These are phyloP conservation scores for Penicillium palitans DNA, from an alignment of 2,329 filamentous ascomycete genomes.

Conservation along the genomic window DNA sequence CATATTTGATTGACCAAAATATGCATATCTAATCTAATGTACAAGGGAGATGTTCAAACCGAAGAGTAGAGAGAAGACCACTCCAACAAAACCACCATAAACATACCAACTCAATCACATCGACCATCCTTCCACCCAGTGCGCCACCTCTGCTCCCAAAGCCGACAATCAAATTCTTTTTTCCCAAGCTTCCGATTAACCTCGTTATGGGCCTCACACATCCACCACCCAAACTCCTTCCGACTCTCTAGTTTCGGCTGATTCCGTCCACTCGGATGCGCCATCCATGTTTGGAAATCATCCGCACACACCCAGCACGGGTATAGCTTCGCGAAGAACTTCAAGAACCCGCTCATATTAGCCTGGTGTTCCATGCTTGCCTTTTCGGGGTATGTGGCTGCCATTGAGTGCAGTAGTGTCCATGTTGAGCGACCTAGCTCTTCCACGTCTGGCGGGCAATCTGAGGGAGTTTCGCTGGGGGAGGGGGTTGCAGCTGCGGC, in stretches of 20 bases:
- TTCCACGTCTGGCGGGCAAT: conserved; percentile 91
- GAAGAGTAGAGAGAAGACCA: conserved; percentile 14
- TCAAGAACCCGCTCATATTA: conserved; percentile 76
- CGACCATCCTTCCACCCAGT: conserved; percentile 75
- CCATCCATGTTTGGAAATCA: conserved; percentile 83
- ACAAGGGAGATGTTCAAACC: conserved; percentile 15
- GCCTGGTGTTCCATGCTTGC: conserved; percentile 69
- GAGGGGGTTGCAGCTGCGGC: conserved; percentile 37
- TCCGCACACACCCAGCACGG: conserved; percentile 95
- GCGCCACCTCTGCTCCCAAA: conserved; percentile 93
- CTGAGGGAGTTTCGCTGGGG: conserved; percentile 45
- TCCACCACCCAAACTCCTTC: conserved; percentile 50
- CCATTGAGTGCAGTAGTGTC: conserved; percentile 90
- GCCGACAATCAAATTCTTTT: conserved; percentile 80
- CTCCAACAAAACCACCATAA: background rate
- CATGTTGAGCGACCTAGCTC: conserved; percentile 82
- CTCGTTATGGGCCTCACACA: conserved; percentile 54
- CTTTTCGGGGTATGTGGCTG: conserved; percentile 75
- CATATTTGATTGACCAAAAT: conserved; percentile 9
- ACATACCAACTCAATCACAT: conserved; percentile 53
- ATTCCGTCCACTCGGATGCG: conserved; percentile 56
- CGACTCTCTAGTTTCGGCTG: conserved; percentile 60
- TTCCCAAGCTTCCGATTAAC: conserved; percentile 78
- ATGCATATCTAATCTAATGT: conserved; percentile 15
- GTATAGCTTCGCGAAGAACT: conserved; percentile 80